A percentile compares a stretch with the other conserved stretches of the same genome.
phyloP scores from a whole-genome alignment of 2,329 filamentous ascomycete genomes.

The Anisogramma anomala region DNA sequence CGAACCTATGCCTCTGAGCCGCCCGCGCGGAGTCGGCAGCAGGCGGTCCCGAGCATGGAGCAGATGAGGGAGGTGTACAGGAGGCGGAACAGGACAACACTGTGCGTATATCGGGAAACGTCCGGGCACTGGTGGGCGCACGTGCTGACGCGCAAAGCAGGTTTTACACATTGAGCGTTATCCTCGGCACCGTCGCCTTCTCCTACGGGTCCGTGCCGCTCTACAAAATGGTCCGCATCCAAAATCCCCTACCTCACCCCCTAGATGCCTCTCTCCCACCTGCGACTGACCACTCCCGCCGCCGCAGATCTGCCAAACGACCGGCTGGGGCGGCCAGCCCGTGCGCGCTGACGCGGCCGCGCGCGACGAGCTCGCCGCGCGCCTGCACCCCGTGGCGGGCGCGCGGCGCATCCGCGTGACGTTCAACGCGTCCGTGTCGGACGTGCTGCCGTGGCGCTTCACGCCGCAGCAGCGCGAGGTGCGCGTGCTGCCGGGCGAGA shows the following conservation, averaged over 20 bases:
- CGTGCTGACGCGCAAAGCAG: slow-evolving; percentile 27
- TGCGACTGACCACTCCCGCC: slow-evolving; percentile 5
- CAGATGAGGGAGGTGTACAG: slow-evolving; percentile 52
- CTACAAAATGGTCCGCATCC: slow-evolving; percentile 65
- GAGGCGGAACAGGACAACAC: slow-evolving; percentile 54
- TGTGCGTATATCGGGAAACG: slow-evolving; percentile 30
- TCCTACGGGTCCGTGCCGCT: slow-evolving; percentile 76
- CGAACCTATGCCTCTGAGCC: slow-evolving; percentile 18
- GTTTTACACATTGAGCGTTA: slow-evolving; percentile 65
- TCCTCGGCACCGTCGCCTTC: slow-evolving; percentile 66
- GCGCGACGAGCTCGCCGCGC: slow-evolving; percentile 55
- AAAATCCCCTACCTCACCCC: not conserved
- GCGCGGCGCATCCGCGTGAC: slow-evolving; percentile 85
- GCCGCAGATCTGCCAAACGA: slow-evolving; percentile 65
- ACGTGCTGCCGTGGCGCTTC: slow-evolving; percentile 96
- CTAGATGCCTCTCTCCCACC: not conserved
- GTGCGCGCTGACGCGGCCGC: slow-evolving; percentile 56
- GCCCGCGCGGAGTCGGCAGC: slow-evolving; percentile 17
- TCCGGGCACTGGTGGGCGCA: not conserved
- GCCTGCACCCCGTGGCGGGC: slow-evolving; percentile 67
- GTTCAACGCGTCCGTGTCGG: slow-evolving; percentile 90
- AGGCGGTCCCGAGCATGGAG: slow-evolving; percentile 45
- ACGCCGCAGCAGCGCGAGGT: slow-evolving; percentile 94
- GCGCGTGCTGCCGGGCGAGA: slow-evolving; percentile 87
- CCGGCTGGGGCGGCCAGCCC: slow-evolving; percentile 86